Conservation (phyloP, 352 stramenopile genomes). For the Pythium rhizo-oryzae region DNA sequence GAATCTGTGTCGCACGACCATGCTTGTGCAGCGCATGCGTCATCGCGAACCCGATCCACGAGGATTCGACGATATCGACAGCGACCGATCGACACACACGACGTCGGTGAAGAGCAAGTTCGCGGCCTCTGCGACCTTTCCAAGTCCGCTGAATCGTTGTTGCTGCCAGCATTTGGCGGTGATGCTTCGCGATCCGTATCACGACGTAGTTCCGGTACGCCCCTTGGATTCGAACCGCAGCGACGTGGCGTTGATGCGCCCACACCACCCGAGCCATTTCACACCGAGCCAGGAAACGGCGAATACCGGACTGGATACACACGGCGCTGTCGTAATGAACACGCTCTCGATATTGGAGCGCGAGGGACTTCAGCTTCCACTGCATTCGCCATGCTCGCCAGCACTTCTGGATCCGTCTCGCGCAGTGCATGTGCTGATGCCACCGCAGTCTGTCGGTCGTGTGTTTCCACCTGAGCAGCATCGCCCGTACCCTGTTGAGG, state of each 20-base stretch:
- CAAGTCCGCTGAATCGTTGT: slow-evolving; percentile 31
- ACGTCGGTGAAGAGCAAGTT: slow-evolving; percentile 6
- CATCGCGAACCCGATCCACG: slow-evolving; percentile 22
- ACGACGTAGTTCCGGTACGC: slow-evolving; percentile 33
- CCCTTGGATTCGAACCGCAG: slow-evolving; percentile 31
- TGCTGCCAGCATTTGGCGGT: slow-evolving; percentile 14
- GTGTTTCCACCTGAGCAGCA: slow-evolving; percentile 23
- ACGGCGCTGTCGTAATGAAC: slow-evolving; percentile 27
- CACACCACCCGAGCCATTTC: slow-evolving; percentile 24
- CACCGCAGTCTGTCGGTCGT: slow-evolving; percentile 17
- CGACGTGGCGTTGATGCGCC: slow-evolving; percentile 16
- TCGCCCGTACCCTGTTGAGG: slow-evolving; percentile 4
- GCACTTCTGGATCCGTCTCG: slow-evolving; percentile 30
- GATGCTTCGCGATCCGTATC: slow-evolving; percentile 27
- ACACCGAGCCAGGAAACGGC: slow-evolving; percentile 25
- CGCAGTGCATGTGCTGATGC: slow-evolving; percentile 27
- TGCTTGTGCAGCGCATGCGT: slow-evolving; percentile 3
- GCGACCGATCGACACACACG: slow-evolving; percentile 8
- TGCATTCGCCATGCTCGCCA: slow-evolving; percentile 34
- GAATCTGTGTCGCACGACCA: slow-evolving; percentile 15
- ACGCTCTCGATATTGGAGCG: slow-evolving; percentile 24
- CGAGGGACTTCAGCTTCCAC: slow-evolving; percentile 25
- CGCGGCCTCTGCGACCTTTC: slow-evolving; percentile 27
- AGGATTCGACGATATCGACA: background rate
- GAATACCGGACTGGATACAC: slow-evolving; percentile 29